Percentiles rank a stretch among this genome's conserved stretches.
These are phyloP conservation scores for Rhodotorula sp. DNA, from an alignment of 1,284 basidiomycete genomes.

Conservation along the genomic window DNA sequence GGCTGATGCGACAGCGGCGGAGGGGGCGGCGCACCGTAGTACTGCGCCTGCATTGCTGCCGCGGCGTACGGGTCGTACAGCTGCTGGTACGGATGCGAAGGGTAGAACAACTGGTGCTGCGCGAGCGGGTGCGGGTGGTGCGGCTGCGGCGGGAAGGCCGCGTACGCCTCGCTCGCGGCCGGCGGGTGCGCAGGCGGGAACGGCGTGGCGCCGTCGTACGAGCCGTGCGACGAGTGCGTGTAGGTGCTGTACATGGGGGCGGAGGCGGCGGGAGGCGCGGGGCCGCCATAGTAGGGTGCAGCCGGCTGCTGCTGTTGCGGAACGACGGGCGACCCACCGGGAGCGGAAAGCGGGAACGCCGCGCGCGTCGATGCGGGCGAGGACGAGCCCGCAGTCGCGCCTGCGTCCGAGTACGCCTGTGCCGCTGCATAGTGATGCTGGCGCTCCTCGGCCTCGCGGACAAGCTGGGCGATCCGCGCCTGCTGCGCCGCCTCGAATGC, in stretches of 20 bases:
- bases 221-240: not conserved
- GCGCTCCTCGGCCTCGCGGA: not conserved
- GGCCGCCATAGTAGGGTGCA: not conserved
- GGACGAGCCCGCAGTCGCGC: not conserved
- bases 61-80: slow-evolving; percentile 5
- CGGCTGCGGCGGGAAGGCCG: not conserved
- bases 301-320: not conserved
- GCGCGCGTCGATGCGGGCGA: not conserved
- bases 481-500: not conserved
- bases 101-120: not conserved
- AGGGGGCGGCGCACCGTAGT: not conserved
- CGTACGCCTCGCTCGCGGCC: not conserved
- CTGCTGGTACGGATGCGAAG: not conserved
- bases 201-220: slow-evolving; percentile 2
- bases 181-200: not conserved
- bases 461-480: slow-evolving; percentile 1
- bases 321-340: not conserved
- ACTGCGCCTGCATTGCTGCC: not conserved
- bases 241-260: not conserved
- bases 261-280: not conserved
- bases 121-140: not conserved
- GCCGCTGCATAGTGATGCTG: not conserved
- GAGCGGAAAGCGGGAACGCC: not conserved
- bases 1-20: not conserved
- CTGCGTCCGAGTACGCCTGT: not conserved